Evolutionary conservation across 2,329 filamentous ascomycete species (phyloP).

Genomic region (Chaetoscypha palmicola): DNA sequence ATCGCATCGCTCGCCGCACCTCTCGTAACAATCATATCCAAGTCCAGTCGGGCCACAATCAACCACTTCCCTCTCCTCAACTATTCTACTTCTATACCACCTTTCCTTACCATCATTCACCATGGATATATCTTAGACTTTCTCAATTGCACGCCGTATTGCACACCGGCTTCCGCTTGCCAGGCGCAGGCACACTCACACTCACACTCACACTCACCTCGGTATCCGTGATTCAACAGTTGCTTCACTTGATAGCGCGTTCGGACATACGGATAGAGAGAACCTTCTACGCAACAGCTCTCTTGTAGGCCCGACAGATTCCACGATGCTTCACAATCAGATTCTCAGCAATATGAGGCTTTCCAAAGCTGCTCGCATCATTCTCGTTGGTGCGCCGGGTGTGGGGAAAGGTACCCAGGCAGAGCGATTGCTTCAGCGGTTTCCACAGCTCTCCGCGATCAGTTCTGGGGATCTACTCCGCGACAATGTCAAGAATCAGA

Average conservation of each 20-base stretch:
- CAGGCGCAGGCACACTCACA: slow-evolving; percentile 16
- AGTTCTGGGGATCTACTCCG: slow-evolving; percentile 90
- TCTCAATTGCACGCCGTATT: slow-evolving; percentile 8
- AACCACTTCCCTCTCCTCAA: neutral
- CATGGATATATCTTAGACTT: slow-evolving; percentile 24
- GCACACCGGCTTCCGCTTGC: slow-evolving; percentile 14
- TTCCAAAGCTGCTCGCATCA: slow-evolving; percentile 78
- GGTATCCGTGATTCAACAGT: too few relatives aligned
- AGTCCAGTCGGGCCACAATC: too few relatives aligned
- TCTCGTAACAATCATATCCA: too few relatives aligned
- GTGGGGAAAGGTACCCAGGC: slow-evolving; percentile 97
- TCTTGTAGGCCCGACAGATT: neutral
- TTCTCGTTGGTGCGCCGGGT: slow-evolving; percentile 82
- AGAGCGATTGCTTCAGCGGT: slow-evolving; percentile 77
- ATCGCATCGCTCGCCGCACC: too few relatives aligned
- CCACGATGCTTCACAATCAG: slow-evolving; percentile 1
- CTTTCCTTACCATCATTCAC: slow-evolving; percentile 7
- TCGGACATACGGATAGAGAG: slow-evolving; percentile 12
- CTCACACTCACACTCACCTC: too few relatives aligned
- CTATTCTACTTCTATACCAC: slow-evolving; percentile 1
- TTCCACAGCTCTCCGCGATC: slow-evolving; percentile 82
- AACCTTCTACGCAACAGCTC: neutral
- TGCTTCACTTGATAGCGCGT: slow-evolving; percentile 5
- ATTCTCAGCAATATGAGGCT: slow-evolving; percentile 40
- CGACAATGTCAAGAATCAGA: slow-evolving; percentile 84